Conservation (phyloP, 495 filamentous ascomycete genomes). For the Amorphotheca resinae region DNA sequence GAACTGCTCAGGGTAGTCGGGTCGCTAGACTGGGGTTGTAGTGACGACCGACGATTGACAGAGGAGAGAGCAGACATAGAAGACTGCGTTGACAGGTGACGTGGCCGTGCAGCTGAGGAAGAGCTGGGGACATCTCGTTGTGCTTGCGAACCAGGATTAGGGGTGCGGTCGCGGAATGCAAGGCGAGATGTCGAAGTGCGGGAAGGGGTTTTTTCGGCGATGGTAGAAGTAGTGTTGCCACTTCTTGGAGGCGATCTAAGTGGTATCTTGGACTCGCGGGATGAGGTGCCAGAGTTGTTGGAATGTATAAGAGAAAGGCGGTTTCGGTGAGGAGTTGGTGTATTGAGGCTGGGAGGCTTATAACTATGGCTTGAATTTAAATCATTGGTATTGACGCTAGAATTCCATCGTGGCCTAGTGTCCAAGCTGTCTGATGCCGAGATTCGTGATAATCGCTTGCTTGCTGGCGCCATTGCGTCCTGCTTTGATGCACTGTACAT, state of each 20-base stretch:
- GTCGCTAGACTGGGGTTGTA: conserved; percentile 25
- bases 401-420: conserved; percentile 70
- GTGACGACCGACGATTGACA: conserved; percentile 31
- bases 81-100: conserved; percentile 19
- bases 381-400: conserved; percentile 56
- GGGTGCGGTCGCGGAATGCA: conserved; percentile 38
- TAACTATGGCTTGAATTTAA: conserved; percentile 57
- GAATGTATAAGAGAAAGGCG: conserved; percentile 3
- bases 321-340: conserved; percentile 41
- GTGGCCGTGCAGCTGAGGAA: conserved; percentile 14
- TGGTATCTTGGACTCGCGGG: conserved; percentile 30
- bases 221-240: conserved; percentile 26
- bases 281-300: conserved; percentile 28
- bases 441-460: conserved; percentile 35
- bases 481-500: conserved; percentile 30
- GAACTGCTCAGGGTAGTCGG: conserved; percentile 17
- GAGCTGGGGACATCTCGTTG: conserved; percentile 21
- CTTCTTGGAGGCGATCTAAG: conserved; percentile 33
- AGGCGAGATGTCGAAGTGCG: conserved; percentile 24
- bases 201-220: conserved; percentile 23
- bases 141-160: conserved; percentile 28
- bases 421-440: conserved; percentile 23
- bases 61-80: conserved; percentile 24
- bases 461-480: conserved; percentile 44
- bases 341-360: conserved; percentile 45